Percentiles rank a stretch among this genome's conserved stretches.
phyloP scores from a whole-genome alignment of 352 stramenopile genomes.

The Pythium rishiriense region DNA sequence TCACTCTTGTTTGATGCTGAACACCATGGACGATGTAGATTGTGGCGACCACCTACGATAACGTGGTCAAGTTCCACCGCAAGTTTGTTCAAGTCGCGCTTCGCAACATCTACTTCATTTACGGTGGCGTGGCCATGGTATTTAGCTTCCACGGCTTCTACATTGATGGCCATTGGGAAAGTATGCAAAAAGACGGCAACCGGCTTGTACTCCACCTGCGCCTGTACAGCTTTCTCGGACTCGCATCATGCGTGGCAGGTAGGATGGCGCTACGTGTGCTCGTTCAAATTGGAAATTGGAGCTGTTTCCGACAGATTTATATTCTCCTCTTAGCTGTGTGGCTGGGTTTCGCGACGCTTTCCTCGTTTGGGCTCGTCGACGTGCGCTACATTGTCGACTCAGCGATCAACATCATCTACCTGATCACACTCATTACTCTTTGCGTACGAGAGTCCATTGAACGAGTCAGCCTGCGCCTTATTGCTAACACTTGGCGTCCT shows the following conservation, averaged over 20 bases:
- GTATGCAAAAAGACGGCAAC: slow-evolving; percentile 61
- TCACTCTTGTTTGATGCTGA: not conserved
- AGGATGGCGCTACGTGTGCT: too few relatives aligned
- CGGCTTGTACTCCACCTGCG: slow-evolving; percentile 69
- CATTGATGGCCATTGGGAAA: slow-evolving; percentile 59
- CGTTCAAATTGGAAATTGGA: too few relatives aligned
- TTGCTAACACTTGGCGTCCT: not conserved
- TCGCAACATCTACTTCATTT: slow-evolving; percentile 69
- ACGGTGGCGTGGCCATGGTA: slow-evolving; percentile 40
- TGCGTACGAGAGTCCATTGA: slow-evolving; percentile 26
- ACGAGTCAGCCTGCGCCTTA: too few relatives aligned
- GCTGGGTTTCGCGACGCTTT: slow-evolving; percentile 57
- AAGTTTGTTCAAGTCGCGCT: slow-evolving; percentile 36
- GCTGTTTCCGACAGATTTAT: not conserved
- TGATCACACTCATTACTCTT: slow-evolving; percentile 56
- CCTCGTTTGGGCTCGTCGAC: slow-evolving; percentile 64
- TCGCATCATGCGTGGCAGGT: slow-evolving; percentile 52
- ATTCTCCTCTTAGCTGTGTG: slow-evolving; percentile 45
- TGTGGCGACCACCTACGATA: slow-evolving; percentile 44
- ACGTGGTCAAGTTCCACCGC: slow-evolving; percentile 49
- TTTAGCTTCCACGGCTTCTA: slow-evolving; percentile 74
- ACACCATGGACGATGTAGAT: too few relatives aligned
- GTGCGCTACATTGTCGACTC: slow-evolving; percentile 52
- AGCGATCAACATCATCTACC: slow-evolving; percentile 60
- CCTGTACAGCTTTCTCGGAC: slow-evolving; percentile 57